Conservation (phyloP, 176 grass and related monocot genomes). For the Bromus sterilis region DNA sequence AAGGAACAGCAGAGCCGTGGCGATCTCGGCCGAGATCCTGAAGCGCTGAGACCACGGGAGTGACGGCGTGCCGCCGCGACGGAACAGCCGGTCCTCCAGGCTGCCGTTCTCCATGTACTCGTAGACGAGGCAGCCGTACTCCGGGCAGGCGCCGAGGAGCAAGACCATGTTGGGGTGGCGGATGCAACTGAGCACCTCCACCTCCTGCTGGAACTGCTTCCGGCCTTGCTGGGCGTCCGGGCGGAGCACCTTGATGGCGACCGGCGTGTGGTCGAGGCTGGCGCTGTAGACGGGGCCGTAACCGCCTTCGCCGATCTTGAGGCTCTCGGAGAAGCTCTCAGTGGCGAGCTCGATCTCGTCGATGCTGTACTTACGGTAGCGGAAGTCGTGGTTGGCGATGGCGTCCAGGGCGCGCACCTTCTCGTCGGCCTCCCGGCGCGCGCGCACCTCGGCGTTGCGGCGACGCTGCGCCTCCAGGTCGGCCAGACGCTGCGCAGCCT, state of each 20-base stretch:
- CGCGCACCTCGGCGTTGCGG: slow-evolving; percentile 73
- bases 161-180: slow-evolving; percentile 98
- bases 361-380: slow-evolving; percentile 79
- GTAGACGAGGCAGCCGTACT: slow-evolving; percentile 88
- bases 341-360: slow-evolving; percentile 86
- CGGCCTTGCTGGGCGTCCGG: slow-evolving; percentile 75
- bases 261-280: slow-evolving; percentile 76
- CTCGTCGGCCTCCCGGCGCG: slow-evolving; percentile 73
- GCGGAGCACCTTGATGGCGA: slow-evolving; percentile 82
- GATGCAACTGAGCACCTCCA: slow-evolving; percentile 88
- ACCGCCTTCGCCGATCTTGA: slow-evolving; percentile 93
- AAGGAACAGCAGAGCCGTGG: slow-evolving; percentile 74
- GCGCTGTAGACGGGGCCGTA: slow-evolving; percentile 92
- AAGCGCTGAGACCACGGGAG: slow-evolving; percentile 70
- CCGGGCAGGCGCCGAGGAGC: slow-evolving; percentile 79
- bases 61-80: slow-evolving; percentile 50
- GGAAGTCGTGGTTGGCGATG: slow-evolving; percentile 52
- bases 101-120: slow-evolving; percentile 97
- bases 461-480: slow-evolving; percentile 75
- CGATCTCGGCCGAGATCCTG: slow-evolving; percentile 73
- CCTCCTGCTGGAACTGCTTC: slow-evolving; percentile 98
- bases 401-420: slow-evolving; percentile 59
- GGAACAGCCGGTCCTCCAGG: slow-evolving; percentile 78
- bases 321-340: slow-evolving; percentile 59
- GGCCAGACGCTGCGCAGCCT: slow-evolving; percentile 66